Evolutionary conservation across 208 protist species (phyloP), one percentile per base, ranked within the genome.

Genomic region (Endotrypanum monterogeii): DNA sequence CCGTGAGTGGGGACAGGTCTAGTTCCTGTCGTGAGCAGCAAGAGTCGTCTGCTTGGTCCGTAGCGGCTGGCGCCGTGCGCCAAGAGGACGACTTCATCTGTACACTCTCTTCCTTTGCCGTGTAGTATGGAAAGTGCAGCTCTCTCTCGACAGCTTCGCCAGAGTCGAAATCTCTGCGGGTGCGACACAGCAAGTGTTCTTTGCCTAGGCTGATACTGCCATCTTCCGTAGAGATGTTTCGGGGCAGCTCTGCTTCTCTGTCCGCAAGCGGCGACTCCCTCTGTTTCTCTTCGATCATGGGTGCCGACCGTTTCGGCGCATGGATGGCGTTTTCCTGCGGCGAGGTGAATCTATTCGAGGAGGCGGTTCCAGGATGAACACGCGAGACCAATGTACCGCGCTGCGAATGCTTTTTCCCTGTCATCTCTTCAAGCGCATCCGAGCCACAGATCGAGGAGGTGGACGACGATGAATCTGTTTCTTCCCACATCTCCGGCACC

Each of bases 401-500:
- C n/a, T 37, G 63, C 8, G 48, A 50, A 44, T 20, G 66, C 66
- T 44, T n/a, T 8, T 44, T 12, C 32, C 4, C 66, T 30, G 35
- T 30, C 20, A 18, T 32, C 3, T 35, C 46, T 12, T 56, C 48
- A 46, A 70, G 46, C 50, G 30, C 50, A 25, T 70, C 66, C 50
- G 66, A 70, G 32, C 41, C 66, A 1, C 7, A 9, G 16, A 28
- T 58, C 0, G 63, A 68, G 9, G 63, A 68, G 9, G 32, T 57
- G 32, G 66, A n/a, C 30, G 46, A 14, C 1, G 67, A 79, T 3
- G 75, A 79, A 52, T 68, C 74, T 44, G 75, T 79, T 46, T 79
- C 75, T 18, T 68, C 68, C 75, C 75, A 79, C 75, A 79, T 79
- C 61, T 67, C 67, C 14, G 37, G 58, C 8, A 79, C 51, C 12